phyloP scores from a whole-genome alignment of 257 asterid species.

The Anisodus tanguticus region DNA sequence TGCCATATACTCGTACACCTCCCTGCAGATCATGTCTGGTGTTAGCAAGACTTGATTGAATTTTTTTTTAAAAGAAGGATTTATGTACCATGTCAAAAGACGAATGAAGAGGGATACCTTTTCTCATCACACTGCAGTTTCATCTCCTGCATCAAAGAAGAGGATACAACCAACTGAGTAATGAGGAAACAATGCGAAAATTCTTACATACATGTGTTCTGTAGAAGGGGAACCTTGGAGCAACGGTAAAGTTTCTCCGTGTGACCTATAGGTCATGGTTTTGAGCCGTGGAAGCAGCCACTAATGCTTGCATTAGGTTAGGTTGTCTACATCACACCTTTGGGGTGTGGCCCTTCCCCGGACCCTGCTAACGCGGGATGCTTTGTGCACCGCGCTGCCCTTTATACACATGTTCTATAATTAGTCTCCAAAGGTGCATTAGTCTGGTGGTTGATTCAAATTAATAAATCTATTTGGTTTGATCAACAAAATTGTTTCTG shows the following conservation, averaged over 20 bases:
- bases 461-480: constrained; percentile 7
- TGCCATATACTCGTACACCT: constrained; percentile 76
- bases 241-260: no score
- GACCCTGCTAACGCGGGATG: no score
- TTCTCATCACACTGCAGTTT: constrained; percentile 92
- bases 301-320: no score
- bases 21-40: constrained; percentile 48
- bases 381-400: no score
- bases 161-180: constrained; percentile 33
- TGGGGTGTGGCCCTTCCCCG: no score
- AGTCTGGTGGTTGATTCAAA: background rate
- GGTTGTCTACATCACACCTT: no score
- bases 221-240: background rate
- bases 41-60: constrained; percentile 21
- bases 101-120: constrained; percentile 54
- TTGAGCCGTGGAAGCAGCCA: no score
- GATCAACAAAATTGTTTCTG: constrained; percentile 16
- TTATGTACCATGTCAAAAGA: constrained; percentile 35
- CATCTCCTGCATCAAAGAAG: constrained; percentile 80
- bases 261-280: no score
- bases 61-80: constrained; percentile 28
- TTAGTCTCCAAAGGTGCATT: background rate
- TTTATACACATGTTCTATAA: background rate
- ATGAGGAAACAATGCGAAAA: constrained; percentile 8
- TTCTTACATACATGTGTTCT: background rate